Base-by-base conservation (phyloP, 1,284 basidiomycete species). In the Ceratobasidium sp. region DNA sequence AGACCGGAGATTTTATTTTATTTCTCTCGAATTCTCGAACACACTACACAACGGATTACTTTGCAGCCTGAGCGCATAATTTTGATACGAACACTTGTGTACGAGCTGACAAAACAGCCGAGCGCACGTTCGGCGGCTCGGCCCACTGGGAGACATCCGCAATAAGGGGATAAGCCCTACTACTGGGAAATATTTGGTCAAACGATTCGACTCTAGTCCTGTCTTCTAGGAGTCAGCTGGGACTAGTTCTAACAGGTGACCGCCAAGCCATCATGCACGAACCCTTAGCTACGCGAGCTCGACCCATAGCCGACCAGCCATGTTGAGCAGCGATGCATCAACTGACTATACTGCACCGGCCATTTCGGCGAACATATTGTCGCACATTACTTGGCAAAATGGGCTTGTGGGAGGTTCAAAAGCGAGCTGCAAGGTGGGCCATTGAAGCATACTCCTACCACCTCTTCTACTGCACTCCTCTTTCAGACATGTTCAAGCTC, bases 401-500 rank as follows among this genome's bases (percentile, higher is more conserved):
- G 35, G 3, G 18, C 35, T 27, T 20, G 41, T 7, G 23, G 23
- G 20, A 64, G 44, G 50, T 54, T 23, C 55, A 55, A 54, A 68
- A 54, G 23, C 30, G 33, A 23, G 33, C 35, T 8, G 41, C 20
- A 52, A 14, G 35, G n/a, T 12, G 35, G 23, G 50, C 62, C 41
- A 27, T 44, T 64, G 41, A 64, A 38, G 38, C 35, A 62, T 41
- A 33, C 41, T 41, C n/a, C 41, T n/a, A 46, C 23, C 46, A 20
- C 16, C 8, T 57, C 50, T 44, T 8, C 23, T 27, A 44, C 52
- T n/a, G 20, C 38, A 23, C 10, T 48, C 14, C 10, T 2, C n/a
- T 44, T 75, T 33, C 38, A 57, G 30, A 23, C 60, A 75, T 75
- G 73, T 64, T 62, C 57, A 54, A 65, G 23, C 44, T 66, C 23